These are phyloP conservation scores for Sporobolomyces pararoseus DNA, from an alignment of 768 basidiomycete species.

Conservation along the genomic window DNA sequence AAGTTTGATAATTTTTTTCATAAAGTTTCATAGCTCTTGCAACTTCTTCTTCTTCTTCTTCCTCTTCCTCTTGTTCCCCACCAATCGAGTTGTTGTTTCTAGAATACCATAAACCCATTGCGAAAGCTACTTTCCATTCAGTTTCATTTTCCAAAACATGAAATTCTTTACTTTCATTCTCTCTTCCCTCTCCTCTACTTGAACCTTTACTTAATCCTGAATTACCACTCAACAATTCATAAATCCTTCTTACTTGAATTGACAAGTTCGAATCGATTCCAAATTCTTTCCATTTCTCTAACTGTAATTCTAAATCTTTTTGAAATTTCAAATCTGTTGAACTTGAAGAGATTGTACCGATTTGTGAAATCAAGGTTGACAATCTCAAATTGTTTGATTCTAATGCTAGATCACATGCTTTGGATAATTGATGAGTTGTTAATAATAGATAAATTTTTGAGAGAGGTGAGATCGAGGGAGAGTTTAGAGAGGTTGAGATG, in stretches of 20 bases:
- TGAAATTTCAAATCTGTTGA: constrained; percentile 71
- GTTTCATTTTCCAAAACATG: constrained; percentile 66
- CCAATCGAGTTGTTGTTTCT: constrained; percentile 29
- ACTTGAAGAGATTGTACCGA: constrained; percentile 48
- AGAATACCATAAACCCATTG: constrained; percentile 83
- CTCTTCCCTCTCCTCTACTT: constrained; percentile 53
- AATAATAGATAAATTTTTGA: constrained; percentile 65
- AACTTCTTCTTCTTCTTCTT: constrained; percentile 6
- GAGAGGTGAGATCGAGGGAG: constrained; percentile 49
- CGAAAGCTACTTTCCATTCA: constrained; percentile 93
- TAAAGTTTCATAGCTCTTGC: constrained; percentile 33
- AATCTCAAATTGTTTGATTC: constrained; percentile 76
- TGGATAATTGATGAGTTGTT: constrained; percentile 80
- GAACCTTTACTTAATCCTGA: constrained; percentile 60
- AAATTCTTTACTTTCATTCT: constrained; percentile 56
- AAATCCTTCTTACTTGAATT: constrained; percentile 68
- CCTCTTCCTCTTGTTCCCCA: not conserved
- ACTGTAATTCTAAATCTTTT: constrained; percentile 67
- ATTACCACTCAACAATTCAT: constrained; percentile 77
- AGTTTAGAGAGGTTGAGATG: constrained; percentile 39
- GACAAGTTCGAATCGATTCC: constrained; percentile 66
- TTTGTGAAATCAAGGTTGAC: constrained; percentile 79
- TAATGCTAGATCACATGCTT: constrained; percentile 69
- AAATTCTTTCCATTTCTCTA: constrained; percentile 77
- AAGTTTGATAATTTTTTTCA: constrained; percentile 12